These are phyloP conservation scores for Paulownia fortunei DNA, from an alignment of 257 asterid species.

Conservation along the genomic window DNA sequence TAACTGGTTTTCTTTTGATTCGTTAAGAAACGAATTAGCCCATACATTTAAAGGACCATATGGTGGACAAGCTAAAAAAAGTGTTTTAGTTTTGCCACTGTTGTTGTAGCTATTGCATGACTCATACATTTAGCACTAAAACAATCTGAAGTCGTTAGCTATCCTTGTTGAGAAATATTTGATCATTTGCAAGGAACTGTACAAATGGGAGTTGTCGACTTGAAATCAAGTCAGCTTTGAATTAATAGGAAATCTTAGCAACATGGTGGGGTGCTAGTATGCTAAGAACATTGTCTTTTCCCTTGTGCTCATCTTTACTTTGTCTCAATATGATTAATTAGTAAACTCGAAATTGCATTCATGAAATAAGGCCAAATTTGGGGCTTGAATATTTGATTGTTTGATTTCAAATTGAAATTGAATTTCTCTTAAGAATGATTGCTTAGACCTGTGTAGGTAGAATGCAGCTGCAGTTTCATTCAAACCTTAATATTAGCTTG, in stretches of 20 bases:
- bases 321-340: background rate
- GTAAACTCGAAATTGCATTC: background rate
- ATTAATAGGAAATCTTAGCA: background rate
- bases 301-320: background rate
- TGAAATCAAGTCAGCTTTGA: background rate
- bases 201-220: no score
- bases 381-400: conserved; percentile 5
- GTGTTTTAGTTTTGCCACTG: background rate
- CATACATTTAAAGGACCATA: background rate
- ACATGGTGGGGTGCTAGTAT: background rate
- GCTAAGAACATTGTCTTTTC: background rate
- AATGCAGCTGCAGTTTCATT: background rate
- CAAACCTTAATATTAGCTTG: background rate
- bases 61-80: background rate
- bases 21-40: background rate
- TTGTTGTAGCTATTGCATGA: background rate
- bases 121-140: background rate
- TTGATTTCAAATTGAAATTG: background rate
- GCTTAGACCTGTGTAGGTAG: background rate
- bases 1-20: conserved; percentile 19
- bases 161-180: background rate
- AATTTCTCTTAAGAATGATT: background rate
- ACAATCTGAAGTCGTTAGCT: background rate
- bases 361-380: background rate
- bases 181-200: background rate